Evolutionary conservation across 2,329 filamentous ascomycete species (phyloP).

Genomic region (Aspergillus sojae): DNA sequence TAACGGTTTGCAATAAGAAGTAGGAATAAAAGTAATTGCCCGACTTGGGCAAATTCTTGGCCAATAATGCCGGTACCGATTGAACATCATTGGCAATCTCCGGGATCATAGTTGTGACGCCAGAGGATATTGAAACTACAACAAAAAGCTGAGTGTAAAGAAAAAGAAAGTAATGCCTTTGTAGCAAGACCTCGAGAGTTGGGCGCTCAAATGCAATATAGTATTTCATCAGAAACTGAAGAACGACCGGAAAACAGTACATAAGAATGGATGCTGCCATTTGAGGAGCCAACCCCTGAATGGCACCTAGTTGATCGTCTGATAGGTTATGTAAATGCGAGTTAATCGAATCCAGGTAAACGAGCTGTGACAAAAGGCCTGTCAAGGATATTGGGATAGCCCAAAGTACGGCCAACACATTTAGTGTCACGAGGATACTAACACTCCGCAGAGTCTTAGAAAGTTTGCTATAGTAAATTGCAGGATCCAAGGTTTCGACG

Average conservation of each 20-base stretch:
- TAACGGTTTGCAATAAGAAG: slow-evolving; percentile 24
- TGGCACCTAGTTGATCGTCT: slow-evolving; percentile 8
- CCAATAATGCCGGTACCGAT: slow-evolving; percentile 25
- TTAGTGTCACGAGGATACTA: not conserved
- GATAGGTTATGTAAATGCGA: not conserved
- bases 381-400: slow-evolving; percentile 13
- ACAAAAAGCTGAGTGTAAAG: slow-evolving; percentile 27
- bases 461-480: not conserved
- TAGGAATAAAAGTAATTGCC: slow-evolving; percentile 31
- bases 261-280: slow-evolving; percentile 25
- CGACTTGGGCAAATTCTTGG: slow-evolving; percentile 27
- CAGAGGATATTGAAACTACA: slow-evolving; percentile 26
- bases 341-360: slow-evolving; percentile 6
- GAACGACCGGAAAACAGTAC: slow-evolving; percentile 21
- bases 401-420: slow-evolving; percentile 11
- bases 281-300: slow-evolving; percentile 29
- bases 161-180: slow-evolving; percentile 29
- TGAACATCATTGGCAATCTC: slow-evolving; percentile 20
- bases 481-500: not conserved
- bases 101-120: slow-evolving; percentile 30
- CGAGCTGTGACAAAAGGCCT: slow-evolving; percentile 11
- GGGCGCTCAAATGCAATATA: slow-evolving; percentile 3
- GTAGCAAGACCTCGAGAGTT: slow-evolving; percentile 20
- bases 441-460: not conserved
- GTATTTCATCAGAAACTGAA: slow-evolving; percentile 20